A percentile compares a stretch with the other conserved stretches of the same genome.
Conservation (phyloP, 208 protist genomes). For the Wallacemonas sp. region DNA sequence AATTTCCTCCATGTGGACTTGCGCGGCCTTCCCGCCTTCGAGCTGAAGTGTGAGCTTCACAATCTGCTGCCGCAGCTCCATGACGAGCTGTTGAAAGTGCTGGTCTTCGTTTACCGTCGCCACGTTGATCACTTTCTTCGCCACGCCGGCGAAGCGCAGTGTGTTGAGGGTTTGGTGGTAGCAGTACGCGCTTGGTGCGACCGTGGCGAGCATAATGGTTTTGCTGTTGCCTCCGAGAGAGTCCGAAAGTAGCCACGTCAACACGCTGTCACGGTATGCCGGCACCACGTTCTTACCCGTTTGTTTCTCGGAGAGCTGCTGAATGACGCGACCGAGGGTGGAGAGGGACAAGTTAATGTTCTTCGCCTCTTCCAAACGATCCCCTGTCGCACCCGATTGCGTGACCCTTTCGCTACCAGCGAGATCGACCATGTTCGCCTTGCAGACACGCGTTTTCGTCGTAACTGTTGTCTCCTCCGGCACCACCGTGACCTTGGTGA, state of each 20-base stretch:
- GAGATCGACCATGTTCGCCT: conserved; percentile 96
- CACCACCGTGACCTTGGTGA: conserved; percentile 63
- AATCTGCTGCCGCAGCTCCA: conserved; percentile 73
- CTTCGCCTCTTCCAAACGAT: conserved; percentile 93
- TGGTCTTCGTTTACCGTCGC: conserved; percentile 85
- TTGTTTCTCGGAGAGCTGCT: conserved; percentile 82
- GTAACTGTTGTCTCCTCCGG: conserved; percentile 47
- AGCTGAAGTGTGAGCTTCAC: conserved; percentile 78
- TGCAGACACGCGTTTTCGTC: conserved; percentile 63
- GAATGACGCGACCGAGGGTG: conserved; percentile 89
- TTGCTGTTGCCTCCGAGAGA: conserved; percentile 88
- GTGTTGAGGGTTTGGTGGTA: conserved; percentile 88
- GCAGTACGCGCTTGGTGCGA: conserved; percentile 76
- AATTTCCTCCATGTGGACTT: conserved; percentile 63
- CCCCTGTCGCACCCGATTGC: conserved; percentile 88
- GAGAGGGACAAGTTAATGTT: conserved; percentile 97
- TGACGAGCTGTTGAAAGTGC: conserved; percentile 76
- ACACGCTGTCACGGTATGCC: conserved; percentile 86
- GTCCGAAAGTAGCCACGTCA: conserved; percentile 89
- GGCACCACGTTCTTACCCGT: conserved; percentile 60
- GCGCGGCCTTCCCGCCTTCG: conserved; percentile 62
- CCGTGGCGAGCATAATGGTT: conserved; percentile 87
- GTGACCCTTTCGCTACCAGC: conserved; percentile 95
- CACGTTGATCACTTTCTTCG: conserved; percentile 87
- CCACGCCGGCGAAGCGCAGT: conserved; percentile 81